Conservation (phyloP, 805 yeast genomes). For the Brettanomyces custersianus region DNA sequence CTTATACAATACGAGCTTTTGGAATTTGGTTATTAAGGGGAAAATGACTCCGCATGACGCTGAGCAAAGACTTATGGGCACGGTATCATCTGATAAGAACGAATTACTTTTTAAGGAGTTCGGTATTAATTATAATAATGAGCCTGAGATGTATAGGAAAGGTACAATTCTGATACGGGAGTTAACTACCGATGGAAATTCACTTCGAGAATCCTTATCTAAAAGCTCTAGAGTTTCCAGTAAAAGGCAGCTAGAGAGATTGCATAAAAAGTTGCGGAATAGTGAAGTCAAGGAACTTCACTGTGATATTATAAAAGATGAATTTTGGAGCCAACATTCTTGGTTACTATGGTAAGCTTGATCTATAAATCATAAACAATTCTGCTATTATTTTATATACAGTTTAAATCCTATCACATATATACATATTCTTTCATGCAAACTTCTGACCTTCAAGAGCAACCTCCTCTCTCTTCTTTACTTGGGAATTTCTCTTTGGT, state of each 20-base stretch:
- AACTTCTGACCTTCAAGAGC: conserved; percentile 17
- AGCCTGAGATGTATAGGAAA: conserved; percentile 79
- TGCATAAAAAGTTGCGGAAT: conserved; percentile 39
- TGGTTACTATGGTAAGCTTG: conserved; percentile 18
- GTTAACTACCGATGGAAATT: not conserved
- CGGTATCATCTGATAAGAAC: conserved; percentile 76
- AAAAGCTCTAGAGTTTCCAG: conserved; percentile 11
- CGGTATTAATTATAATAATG: conserved; percentile 84
- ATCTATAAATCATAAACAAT: too few species aligned
- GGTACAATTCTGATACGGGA: conserved; percentile 63
- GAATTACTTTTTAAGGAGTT: conserved; percentile 74
- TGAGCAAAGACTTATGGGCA: conserved; percentile 67
- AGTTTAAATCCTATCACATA: too few species aligned
- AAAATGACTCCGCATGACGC: conserved; percentile 72
- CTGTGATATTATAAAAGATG: conserved; percentile 54
- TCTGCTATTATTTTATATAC: not conserved
- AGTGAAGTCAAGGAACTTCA: conserved; percentile 38
- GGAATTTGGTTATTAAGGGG: conserved; percentile 71
- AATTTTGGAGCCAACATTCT: conserved; percentile 50
- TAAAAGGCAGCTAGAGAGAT: conserved; percentile 41
- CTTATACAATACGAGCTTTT: conserved; percentile 85
- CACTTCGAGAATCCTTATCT: not conserved
- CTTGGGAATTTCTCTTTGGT: conserved; percentile 26
- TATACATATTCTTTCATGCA: conserved; percentile 8
- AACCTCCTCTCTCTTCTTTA: conserved; percentile 13